phyloP scores from a whole-genome alignment of 1,284 basidiomycete species.

The Cerrena zonata region DNA sequence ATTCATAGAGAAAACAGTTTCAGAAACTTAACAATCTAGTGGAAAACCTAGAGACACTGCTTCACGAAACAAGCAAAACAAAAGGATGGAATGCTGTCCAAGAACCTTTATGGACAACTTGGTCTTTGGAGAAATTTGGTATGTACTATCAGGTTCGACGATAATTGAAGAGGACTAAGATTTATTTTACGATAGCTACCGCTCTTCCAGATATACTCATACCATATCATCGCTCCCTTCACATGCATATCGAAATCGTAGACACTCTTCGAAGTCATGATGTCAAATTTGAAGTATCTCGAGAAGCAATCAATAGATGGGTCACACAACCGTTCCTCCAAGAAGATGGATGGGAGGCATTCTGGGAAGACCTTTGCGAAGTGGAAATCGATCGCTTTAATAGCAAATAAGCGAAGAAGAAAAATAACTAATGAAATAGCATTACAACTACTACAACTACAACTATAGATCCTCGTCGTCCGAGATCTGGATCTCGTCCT shows the following conservation, averaged over 20 bases:
- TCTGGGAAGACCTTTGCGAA: constrained; percentile 71
- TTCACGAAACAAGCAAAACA: constrained; percentile 60
- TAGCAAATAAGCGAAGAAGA: constrained; percentile 17
- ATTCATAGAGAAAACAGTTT: constrained; percentile 63
- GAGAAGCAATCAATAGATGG: constrained; percentile 57
- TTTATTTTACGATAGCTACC: constrained; percentile 43
- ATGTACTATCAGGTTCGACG: constrained; percentile 15
- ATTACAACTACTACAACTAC: constrained; percentile 11
- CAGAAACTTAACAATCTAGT: constrained; percentile 53
- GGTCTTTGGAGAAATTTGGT: constrained; percentile 76
- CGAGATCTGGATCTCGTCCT: constrained; percentile 79
- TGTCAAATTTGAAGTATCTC: constrained; percentile 61
- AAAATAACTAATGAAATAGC: constrained; percentile 7
- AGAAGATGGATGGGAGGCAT: constrained; percentile 60
- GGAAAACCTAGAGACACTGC: constrained; percentile 56
- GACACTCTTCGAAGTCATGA: constrained; percentile 58
- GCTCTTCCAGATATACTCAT: constrained; percentile 50
- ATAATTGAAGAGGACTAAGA: not conserved
- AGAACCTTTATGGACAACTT: constrained; percentile 73
- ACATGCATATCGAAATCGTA: constrained; percentile 50
- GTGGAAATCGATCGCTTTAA: constrained; percentile 67
- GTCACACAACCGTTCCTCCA: constrained; percentile 57
- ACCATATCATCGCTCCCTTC: constrained; percentile 64
- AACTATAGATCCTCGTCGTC: constrained; percentile 63
- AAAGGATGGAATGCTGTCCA: constrained; percentile 68